These are phyloP conservation scores for Rhamnella rubrinervis DNA, from an alignment of 331 rosid genomes.

Conservation along the genomic window DNA sequence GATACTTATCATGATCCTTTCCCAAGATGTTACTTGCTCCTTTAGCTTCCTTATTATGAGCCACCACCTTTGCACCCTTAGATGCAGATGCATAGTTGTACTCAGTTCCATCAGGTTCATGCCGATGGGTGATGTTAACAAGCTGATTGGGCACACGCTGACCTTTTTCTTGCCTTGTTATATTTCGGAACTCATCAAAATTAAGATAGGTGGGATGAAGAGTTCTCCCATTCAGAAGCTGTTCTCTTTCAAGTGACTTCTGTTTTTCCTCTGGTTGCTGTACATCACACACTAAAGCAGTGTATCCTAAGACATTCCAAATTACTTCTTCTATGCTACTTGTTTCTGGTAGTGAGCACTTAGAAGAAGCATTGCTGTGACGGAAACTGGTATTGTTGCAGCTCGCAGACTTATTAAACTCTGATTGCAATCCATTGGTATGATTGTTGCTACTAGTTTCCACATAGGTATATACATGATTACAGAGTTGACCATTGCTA, in stretches of 20 bases:
- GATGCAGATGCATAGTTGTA: conserved; percentile 86
- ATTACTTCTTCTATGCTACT: conserved; percentile 44
- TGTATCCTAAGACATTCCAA: conserved; percentile 47
- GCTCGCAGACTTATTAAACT: conserved; percentile 41
- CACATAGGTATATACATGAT: conserved; percentile 26
- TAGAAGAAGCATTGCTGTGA: conserved; percentile 30
- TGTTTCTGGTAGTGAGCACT: conserved; percentile 35
- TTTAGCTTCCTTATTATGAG: conserved; percentile 84
- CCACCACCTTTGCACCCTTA: conserved; percentile 89
- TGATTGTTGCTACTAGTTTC: conserved; percentile 31
- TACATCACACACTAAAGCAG: conserved; percentile 51
- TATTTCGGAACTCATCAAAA: conserved; percentile 48
- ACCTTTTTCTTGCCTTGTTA: conserved; percentile 40
- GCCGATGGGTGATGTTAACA: conserved; percentile 61
- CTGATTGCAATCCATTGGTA: conserved; percentile 37
- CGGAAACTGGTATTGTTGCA: conserved; percentile 24
- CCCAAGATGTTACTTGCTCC: conserved; percentile 78
- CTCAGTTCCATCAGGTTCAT: conserved; percentile 76
- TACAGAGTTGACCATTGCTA: conserved; percentile 24
- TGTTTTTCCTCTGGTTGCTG: conserved; percentile 32
- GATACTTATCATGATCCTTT: conserved; percentile 81
- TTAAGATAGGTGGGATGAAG: conserved; percentile 43
- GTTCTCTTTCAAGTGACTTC: conserved; percentile 20
- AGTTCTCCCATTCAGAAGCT: conserved; percentile 29
- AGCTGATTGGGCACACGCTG: conserved; percentile 21